Evolutionary conservation across 306 rosid genomes (phyloP), one percentile per base, ranked within the genome.

Genomic region (Senna tora): DNA sequence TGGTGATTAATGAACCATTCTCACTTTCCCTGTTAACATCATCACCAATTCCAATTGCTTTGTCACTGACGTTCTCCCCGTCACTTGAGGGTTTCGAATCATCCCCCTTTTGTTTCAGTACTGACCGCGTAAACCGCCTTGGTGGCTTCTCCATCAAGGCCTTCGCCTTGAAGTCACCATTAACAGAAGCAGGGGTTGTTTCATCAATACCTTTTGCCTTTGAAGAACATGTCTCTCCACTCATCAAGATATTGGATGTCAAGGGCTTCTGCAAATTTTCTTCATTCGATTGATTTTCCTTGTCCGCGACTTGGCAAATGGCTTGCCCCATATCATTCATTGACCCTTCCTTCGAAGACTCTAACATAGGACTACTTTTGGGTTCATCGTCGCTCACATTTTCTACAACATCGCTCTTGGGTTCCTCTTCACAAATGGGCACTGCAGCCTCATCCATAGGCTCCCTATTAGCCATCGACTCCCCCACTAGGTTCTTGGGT

Each of bases 121-220:
- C 81, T 10, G 97, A 89, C 65, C 96, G 82, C 1, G 97, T 91
- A 65, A 87, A 82, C 83, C 89, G 69, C 77, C 85, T 91, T 7
- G 3, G 12, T 1, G 86, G 75, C 67, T 72, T 77, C 69, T 78
- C 87, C 7, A 42, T 9, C 19, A 50, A 50, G 3, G 17, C 65
- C 70, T 47, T 74, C 47, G 43, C 78, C 34, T 64, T 55, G 2
- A 0, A 19, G 20, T 30, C 76, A n/a, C 14, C 74, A 2, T 52
- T 63, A 36, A 65, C 13, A n/a, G 36, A 67, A 25, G 34, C 32
- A 0, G 20, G 41, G 2, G 25, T 15, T 30, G 33, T 43, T 49
- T 13, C 73, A 43, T 1, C 0, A 34, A 10, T 7, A 11, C 15
- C 53, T 4, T 79, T 65, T 41, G 68, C 81, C 25, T 13, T 59